phyloP scores from a whole-genome alignment of 176 grass and related monocot species.

The Musa schizocarpa region DNA sequence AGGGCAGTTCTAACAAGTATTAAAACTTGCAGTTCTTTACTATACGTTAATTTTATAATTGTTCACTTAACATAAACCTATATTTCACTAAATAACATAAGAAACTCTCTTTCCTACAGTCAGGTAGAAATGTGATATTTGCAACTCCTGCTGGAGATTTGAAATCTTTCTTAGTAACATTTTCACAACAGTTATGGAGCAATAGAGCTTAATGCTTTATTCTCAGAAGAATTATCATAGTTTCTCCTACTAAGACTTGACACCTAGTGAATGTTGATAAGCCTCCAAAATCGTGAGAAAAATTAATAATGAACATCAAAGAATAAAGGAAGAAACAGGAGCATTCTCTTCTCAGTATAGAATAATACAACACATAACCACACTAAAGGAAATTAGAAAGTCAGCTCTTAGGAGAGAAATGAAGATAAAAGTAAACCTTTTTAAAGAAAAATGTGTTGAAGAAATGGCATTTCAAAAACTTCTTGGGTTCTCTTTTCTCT shows the following conservation, averaged over 20 bases:
- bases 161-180: not conserved
- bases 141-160: too few species aligned
- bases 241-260: not conserved
- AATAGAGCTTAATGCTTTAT: not conserved
- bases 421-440: slow-evolving; percentile 30
- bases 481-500: slow-evolving; percentile 44
- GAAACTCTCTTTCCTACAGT: too few species aligned
- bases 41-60: too few species aligned
- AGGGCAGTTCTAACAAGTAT: too few species aligned
- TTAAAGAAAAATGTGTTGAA: slow-evolving; percentile 86
- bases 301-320: not conserved
- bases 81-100: too few species aligned
- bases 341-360: not conserved
- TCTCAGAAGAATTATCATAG: not conserved
- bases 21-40: too few species aligned
- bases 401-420: not conserved
- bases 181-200: not conserved
- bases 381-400: not conserved
- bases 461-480: slow-evolving; percentile 75
- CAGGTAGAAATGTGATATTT: too few species aligned
- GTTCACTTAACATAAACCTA: too few species aligned
- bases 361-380: slow-evolving; percentile 4
- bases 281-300: not conserved
- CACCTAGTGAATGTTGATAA: not conserved
- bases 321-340: not conserved